Conservation (phyloP, 345 rosid species). For the Gossypium rotundifolium region DNA sequence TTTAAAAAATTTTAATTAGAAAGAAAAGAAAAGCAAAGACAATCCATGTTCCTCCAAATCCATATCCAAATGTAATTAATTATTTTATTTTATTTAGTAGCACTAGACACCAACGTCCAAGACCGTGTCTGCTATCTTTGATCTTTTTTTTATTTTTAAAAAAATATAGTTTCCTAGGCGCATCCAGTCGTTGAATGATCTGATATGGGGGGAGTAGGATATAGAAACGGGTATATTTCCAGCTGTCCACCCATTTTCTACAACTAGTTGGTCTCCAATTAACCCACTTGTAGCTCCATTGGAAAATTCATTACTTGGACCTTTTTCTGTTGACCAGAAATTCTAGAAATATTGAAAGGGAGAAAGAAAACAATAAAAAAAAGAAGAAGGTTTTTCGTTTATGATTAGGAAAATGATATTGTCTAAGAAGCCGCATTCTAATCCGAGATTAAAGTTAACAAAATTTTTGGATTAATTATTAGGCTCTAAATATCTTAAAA, state of each 20-base stretch:
- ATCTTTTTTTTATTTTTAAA: not conserved
- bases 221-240: conserved; percentile 8
- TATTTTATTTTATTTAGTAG: not conserved
- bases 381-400: too few relatives aligned
- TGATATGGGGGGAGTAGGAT: too few relatives aligned
- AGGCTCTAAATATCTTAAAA: too few relatives aligned
- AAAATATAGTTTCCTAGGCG: not conserved
- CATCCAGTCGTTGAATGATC: conserved; percentile 9
- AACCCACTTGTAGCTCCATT: too few relatives aligned
- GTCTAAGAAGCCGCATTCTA: too few relatives aligned
- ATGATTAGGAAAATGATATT: too few relatives aligned
- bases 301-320: not conserved
- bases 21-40: not conserved
- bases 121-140: not conserved
- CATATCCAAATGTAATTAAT: not conserved
- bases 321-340: not conserved
- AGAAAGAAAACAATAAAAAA: too few relatives aligned
- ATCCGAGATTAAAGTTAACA: too few relatives aligned
- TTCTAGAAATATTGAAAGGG: not conserved
- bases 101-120: not conserved
- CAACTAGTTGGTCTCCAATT: conserved; percentile 3
- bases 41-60: not conserved
- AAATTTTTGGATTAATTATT: too few relatives aligned
- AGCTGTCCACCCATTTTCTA: conserved; percentile 15
- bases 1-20: not conserved